These are phyloP conservation scores for Rutstroemia sp. DNA, from an alignment of 2,329 filamentous ascomycete genomes.

Conservation along the genomic window DNA sequence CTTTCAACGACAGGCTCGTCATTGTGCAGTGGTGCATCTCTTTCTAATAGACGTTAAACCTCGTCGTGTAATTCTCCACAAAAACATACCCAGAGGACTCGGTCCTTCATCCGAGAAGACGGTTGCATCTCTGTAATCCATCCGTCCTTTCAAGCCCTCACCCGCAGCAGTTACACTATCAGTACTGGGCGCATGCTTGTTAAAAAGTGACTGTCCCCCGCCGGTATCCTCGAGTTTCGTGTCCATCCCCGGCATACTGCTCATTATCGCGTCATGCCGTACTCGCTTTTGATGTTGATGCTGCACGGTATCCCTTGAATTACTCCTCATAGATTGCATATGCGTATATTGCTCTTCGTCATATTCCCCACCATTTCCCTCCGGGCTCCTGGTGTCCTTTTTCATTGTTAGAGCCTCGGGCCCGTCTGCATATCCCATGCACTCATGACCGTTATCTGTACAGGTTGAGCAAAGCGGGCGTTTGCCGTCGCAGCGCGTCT, in stretches of 20 bases:
- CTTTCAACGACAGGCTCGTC: slow-evolving; percentile 34
- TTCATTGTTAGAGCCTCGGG: slow-evolving; percentile 17
- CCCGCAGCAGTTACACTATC: neutral
- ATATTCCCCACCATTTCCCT: slow-evolving; percentile 30
- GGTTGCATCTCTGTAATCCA: slow-evolving; percentile 18
- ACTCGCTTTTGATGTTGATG: neutral
- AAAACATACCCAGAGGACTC: slow-evolving; percentile 26
- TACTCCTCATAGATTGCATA: neutral
- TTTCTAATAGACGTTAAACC: slow-evolving; percentile 31
- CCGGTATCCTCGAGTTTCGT: neutral
- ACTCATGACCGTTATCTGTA: slow-evolving; percentile 61
- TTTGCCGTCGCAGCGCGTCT: slow-evolving; percentile 69
- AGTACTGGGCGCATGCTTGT: neutral
- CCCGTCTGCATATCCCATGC: slow-evolving; percentile 54
- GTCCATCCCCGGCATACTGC: neutral
- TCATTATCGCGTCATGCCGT: neutral
- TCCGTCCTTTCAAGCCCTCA: neutral
- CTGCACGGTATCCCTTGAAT: neutral
- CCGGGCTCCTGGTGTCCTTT: slow-evolving; percentile 18
- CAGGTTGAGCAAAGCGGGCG: slow-evolving; percentile 67
- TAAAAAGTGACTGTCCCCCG: neutral
- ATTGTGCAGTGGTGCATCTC: neutral
- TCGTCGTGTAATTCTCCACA: neutral
- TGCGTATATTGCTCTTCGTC: slow-evolving; percentile 28
- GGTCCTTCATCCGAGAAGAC: slow-evolving; percentile 20